These are phyloP conservation scores for Arxiozyma bovina DNA, from an alignment of 1,139 yeast genomes.

Conservation along the genomic window DNA sequence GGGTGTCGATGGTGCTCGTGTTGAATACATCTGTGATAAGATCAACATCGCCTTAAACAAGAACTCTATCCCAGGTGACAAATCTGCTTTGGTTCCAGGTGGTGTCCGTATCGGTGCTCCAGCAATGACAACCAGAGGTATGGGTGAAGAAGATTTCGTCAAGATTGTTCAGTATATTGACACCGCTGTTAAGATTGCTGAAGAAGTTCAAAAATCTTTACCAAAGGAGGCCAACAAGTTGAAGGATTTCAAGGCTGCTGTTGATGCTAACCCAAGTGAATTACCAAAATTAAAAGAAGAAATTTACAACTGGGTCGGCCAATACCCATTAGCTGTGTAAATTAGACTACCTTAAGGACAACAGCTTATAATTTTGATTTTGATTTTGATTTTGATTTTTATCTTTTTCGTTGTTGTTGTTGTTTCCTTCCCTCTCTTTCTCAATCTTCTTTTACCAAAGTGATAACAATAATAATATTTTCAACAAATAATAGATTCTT, in stretches of 20 bases:
- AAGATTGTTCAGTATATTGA: conserved; percentile 79
- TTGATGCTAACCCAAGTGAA: conserved; percentile 61
- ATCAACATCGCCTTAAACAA: conserved; percentile 94
- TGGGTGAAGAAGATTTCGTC: conserved; percentile 77
- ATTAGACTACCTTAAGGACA: not conserved
- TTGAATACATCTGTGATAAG: conserved; percentile 89
- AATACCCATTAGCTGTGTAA: conserved; percentile 78
- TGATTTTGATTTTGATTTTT: too few species aligned
- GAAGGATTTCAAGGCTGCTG: conserved; percentile 83
- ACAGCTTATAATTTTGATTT: too few species aligned
- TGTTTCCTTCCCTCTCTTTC: not conserved
- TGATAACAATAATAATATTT: not conserved
- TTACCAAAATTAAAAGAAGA: conserved; percentile 63
- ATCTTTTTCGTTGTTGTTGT: too few species aligned
- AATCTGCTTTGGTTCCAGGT: conserved; percentile 94
- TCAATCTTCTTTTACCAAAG: too few species aligned
- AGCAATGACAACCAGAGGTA: conserved; percentile 97
- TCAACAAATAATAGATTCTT: not conserved
- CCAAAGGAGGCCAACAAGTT: conserved; percentile 86
- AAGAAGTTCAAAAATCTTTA: conserved; percentile 59
- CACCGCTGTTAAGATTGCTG: conserved; percentile 71
- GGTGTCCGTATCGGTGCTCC: conserved; percentile 98
- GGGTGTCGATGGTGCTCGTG: conserved; percentile 95
- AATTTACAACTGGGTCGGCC: conserved; percentile 84
- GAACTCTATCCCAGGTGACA: conserved; percentile 97